phyloP scores from a whole-genome alignment of 305 asterid genomes.

The Fraxinus velutina region DNA sequence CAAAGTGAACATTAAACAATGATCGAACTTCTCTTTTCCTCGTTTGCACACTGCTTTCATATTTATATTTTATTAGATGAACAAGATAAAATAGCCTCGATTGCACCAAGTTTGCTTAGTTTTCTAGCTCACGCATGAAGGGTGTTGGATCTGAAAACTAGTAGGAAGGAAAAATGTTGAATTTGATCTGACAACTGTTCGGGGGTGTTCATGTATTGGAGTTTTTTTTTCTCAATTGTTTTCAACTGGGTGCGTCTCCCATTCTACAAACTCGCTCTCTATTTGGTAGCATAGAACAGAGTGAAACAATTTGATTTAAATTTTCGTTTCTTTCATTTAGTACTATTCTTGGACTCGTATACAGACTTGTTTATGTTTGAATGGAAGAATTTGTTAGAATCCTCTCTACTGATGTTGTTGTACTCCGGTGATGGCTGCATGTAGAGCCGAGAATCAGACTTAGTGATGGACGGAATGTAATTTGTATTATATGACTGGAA shows the following conservation, averaged over 20 bases:
- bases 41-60: background rate
- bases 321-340: background rate
- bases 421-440: no score
- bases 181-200: background rate
- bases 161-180: background rate
- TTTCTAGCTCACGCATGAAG: background rate
- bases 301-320: background rate
- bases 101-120: background rate
- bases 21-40: background rate
- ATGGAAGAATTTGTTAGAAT: background rate
- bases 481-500: background rate
- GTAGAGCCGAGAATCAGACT: no score
- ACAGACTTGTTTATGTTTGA: background rate
- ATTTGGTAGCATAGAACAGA: background rate
- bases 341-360: background rate
- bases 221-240: background rate
- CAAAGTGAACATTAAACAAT: background rate
- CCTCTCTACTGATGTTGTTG: no score
- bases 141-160: background rate
- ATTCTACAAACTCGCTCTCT: no score
- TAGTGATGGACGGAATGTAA: background rate
- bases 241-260: background rate
- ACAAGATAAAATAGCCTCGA: background rate
- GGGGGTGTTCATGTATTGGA: background rate
- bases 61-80: background rate